Percentiles rank a stretch among this genome's conserved stretches.
phyloP scores from a whole-genome alignment of 2,329 filamentous ascomycete species.

The Aureobasidium pullulans region DNA sequence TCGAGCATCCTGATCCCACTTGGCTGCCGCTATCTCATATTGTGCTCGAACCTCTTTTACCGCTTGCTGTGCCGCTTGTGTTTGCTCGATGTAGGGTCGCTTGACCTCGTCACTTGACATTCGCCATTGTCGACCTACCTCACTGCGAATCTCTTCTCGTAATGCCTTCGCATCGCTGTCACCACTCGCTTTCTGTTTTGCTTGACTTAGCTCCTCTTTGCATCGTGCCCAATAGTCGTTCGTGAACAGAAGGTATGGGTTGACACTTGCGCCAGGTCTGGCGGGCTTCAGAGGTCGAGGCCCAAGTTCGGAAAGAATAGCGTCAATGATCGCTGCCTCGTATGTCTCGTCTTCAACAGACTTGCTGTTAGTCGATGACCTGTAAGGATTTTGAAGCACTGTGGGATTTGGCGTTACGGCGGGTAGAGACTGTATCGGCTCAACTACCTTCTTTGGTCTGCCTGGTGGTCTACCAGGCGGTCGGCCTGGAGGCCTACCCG shows the following conservation, averaged over 20 bases:
- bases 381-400: conserved; percentile 14
- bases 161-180: conserved; percentile 61
- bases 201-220: conserved; percentile 60
- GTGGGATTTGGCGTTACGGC: conserved; percentile 4
- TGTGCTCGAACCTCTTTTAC: conserved; percentile 52
- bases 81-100: conserved; percentile 69
- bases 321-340: conserved; percentile 50
- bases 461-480: conserved; percentile 5
- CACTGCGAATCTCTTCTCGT: conserved; percentile 69
- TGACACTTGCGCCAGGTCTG: conserved; percentile 59
- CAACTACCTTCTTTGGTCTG: conserved; percentile 14
- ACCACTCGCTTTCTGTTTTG: conserved; percentile 56
- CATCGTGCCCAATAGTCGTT: conserved; percentile 61
- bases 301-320: conserved; percentile 59
- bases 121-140: conserved; percentile 87
- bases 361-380: conserved; percentile 14
- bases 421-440: conserved; percentile 7
- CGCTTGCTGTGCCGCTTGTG: conserved; percentile 59
- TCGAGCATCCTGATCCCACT: conserved; percentile 65
- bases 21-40: conserved; percentile 54
- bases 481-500: background rate
- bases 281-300: conserved; percentile 63
- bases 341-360: conserved; percentile 40
- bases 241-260: conserved; percentile 84
- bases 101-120: conserved; percentile 63